Evolutionary conservation across 75 land plant genomes (phyloP).

Genomic region (Cunninghamia lanceolata): DNA sequence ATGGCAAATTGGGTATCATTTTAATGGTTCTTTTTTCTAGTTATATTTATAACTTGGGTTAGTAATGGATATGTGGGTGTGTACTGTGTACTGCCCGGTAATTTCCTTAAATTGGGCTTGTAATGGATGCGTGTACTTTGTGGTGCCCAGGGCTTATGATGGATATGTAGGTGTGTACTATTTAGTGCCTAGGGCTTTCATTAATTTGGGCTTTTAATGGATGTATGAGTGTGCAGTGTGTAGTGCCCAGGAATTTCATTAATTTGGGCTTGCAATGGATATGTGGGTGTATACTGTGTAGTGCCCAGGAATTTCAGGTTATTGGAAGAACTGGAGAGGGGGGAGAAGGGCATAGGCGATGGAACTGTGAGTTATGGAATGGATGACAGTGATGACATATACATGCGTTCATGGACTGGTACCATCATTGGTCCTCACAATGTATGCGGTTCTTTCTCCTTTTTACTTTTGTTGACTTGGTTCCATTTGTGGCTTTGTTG

Average conservation of each 20-base stretch:
- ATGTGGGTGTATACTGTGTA: conserved; percentile 13
- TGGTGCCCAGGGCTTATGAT: not conserved
- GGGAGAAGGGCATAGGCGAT: conserved; percentile 89
- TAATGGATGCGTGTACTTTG: not conserved
- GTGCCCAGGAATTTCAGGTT: conserved; percentile 73
- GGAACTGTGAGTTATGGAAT: conserved; percentile 87
- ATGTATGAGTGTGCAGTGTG: not conserved
- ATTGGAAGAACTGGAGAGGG: conserved; percentile 85
- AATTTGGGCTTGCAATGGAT: not conserved
- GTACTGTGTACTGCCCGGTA: conserved; percentile 48
- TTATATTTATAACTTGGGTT: not conserved
- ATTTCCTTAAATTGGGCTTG: conserved; percentile 22
- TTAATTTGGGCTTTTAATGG: not conserved
- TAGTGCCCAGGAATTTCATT: not conserved
- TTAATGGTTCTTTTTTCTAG: no score
- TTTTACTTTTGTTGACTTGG: not conserved
- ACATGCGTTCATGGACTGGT: conserved; percentile 86
- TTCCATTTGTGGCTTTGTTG: not conserved
- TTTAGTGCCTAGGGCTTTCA: not conserved
- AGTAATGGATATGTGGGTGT: not conserved
- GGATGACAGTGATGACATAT: conserved; percentile 84
- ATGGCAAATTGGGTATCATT: not conserved
- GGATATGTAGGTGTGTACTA: no score
- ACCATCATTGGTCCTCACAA: conserved; percentile 77
- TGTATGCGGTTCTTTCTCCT: conserved; percentile 25